Percentiles rank a stretch among this genome's conserved stretches.
phyloP scores from a whole-genome alignment of 1,284 basidiomycete species.

The Cutaneotrichosporon curvatum region DNA sequence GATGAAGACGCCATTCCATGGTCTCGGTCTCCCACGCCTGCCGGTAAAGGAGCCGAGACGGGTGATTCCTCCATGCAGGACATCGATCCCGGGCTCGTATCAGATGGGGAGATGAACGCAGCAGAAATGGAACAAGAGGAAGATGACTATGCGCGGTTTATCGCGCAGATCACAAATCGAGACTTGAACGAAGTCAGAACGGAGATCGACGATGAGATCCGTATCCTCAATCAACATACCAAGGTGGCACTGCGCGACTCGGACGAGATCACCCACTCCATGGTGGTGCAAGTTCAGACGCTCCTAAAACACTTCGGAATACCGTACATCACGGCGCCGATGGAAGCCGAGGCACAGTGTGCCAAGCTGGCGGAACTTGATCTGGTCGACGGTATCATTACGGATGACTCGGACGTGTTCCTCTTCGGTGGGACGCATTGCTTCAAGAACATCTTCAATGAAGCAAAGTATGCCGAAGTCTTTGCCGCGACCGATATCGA shows the following conservation, averaged over 20 bases:
- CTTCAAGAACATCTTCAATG: slow-evolving; percentile 99
- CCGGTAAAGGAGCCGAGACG: slow-evolving; percentile 4
- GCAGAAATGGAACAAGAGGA: slow-evolving; percentile 68
- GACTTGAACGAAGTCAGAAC: slow-evolving; percentile 69
- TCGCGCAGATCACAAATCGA: slow-evolving; percentile 79
- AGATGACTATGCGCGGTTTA: slow-evolving; percentile 81
- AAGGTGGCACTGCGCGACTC: slow-evolving; percentile 86
- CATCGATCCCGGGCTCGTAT: slow-evolving; percentile 15
- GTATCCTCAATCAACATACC: slow-evolving; percentile 68
- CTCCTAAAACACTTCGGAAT: slow-evolving; percentile 92
- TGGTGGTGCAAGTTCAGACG: slow-evolving; percentile 91
- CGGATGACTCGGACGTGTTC: slow-evolving; percentile 98
- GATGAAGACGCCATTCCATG: slow-evolving; percentile 37
- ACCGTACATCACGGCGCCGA: slow-evolving; percentile 95
- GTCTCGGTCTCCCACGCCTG: slow-evolving; percentile 41
- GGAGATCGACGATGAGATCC: slow-evolving; percentile 91
- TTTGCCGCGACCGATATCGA: slow-evolving; percentile 78
- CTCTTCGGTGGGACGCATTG: slow-evolving; percentile 89
- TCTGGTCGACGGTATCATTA: slow-evolving; percentile 95
- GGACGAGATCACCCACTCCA: slow-evolving; percentile 89
- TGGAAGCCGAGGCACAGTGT: slow-evolving; percentile 99
- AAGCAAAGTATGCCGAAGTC: slow-evolving; percentile 95
- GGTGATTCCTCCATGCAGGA: slow-evolving; percentile 1
- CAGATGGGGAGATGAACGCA: slow-evolving; percentile 56
- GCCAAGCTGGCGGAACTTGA: slow-evolving; percentile 78